Conservation (phyloP, 768 basidiomycete genomes). For the Tricholoma sp. region DNA sequence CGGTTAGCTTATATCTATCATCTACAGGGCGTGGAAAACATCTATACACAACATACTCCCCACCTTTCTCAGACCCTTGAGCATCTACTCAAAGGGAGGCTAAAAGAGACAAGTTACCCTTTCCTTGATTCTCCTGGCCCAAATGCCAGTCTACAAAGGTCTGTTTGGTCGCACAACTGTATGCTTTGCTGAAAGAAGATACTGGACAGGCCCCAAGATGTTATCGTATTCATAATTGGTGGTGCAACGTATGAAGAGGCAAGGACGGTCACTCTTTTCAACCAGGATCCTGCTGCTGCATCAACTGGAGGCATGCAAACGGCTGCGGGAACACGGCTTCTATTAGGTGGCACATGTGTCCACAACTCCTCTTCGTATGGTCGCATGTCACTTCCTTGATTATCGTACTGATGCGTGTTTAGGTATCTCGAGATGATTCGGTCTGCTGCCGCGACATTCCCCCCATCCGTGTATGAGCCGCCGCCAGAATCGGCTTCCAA, state of each 20-base stretch:
- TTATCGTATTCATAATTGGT: conserved; percentile 95
- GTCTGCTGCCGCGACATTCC: conserved; percentile 59
- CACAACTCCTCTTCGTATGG: conserved; percentile 90
- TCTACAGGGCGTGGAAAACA: conserved; percentile 93
- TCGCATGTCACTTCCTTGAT: neutral
- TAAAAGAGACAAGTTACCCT: conserved; percentile 87
- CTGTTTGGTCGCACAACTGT: conserved; percentile 7
- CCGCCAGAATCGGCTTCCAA: conserved; percentile 70
- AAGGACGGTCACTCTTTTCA: conserved; percentile 75
- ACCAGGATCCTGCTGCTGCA: conserved; percentile 64
- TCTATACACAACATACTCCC: conserved; percentile 96
- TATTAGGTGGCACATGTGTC: conserved; percentile 92
- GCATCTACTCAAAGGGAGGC: conserved; percentile 75
- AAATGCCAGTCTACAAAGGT: conserved; percentile 72
- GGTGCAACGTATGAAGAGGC: conserved; percentile 97
- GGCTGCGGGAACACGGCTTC: conserved; percentile 64
- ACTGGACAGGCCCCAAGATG: conserved; percentile 76
- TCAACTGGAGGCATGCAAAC: conserved; percentile 42
- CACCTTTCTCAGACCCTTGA: conserved; percentile 92
- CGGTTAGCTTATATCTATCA: neutral
- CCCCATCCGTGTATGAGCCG: conserved; percentile 64
- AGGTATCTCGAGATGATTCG: conserved; percentile 91
- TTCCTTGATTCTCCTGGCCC: conserved; percentile 68
- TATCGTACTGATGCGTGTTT: conserved; percentile 7
- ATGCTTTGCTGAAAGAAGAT: neutral